Base-by-base conservation (phyloP, 257 asterid species). In the Solanum microdontum region DNA sequence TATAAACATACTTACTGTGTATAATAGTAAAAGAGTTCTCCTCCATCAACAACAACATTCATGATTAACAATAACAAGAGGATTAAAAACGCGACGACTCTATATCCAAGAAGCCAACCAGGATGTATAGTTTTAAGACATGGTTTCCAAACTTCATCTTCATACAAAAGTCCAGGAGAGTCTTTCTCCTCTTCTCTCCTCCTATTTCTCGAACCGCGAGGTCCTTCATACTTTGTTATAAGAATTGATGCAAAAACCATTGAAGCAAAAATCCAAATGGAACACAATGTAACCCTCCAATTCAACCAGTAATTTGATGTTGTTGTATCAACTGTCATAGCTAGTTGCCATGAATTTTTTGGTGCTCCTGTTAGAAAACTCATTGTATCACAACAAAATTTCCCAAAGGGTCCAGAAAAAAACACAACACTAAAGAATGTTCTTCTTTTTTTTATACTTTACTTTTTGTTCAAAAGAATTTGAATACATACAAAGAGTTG, bases 271-370 rank as follows among this genome's bases (percentile, higher is more conserved):
- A 96, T 33, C 98, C 98, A 96, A 28, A 95, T 21, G 26, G 94
- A 92, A 64, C 98, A 95, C 12, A 97, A 92, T 87, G 93, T 76
- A 28, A 97, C 93, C 87, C 98, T 94, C 99, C 99, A 97, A 79
- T 96, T 96, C 1, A 97, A 91, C 99, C 99, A 96, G 86, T 97
- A 97, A 43, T 94, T 74, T 72, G 98, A 43, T 24, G 94, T 91
- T 8, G 98, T 96, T 86, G 99, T 95, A 72, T 95, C 90, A 0
- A 89, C 98, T 0, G 98, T 94, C 92, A 88, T 88, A 60, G 93
- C 95, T 17, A 98, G 99, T 89, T 92, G 98, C 99, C 99, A 97
- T 86, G 98, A 90, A 69, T 84, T 86, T 80, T 88, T 94, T 30
- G 98, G 90, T 0, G 97, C 90, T 85, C 98, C 99, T 84, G 98